Conservation (phyloP, 2,329 filamentous ascomycete species). For the Aureobasidium vineae region DNA sequence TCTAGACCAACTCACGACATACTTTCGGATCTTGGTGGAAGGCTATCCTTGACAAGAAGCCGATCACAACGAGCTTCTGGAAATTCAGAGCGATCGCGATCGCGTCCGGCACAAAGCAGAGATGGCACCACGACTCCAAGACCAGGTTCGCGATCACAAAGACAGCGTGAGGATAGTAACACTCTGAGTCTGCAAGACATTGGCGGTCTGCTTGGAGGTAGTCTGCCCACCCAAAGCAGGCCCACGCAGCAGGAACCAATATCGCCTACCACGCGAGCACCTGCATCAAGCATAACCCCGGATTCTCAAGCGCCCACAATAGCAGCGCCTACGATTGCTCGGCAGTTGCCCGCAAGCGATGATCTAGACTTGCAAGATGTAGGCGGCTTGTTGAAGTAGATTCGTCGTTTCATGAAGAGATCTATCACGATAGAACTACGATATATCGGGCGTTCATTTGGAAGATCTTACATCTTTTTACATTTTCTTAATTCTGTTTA, state of each 20-base stretch:
- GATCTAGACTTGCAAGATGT: conserved; percentile 37
- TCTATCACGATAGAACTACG: not conserved
- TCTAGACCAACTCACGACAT: conserved; percentile 28
- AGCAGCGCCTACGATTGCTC: not conserved
- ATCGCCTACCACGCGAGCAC: not conserved
- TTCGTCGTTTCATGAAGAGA: not conserved
- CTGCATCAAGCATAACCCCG: conserved; percentile 5
- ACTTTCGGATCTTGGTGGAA: not conserved
- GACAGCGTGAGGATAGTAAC: not conserved
- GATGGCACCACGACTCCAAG: not conserved
- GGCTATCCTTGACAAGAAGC: not conserved
- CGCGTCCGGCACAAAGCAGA: not conserved
- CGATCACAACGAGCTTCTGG: not conserved
- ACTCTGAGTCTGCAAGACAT: not conserved
- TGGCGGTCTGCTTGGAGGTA: not conserved
- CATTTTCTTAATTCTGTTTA: not conserved
- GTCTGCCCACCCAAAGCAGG: not conserved
- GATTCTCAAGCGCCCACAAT: not conserved
- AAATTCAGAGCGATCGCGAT: conserved; percentile 3
- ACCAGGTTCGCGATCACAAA: not conserved
- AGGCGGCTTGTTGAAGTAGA: conserved; percentile 34
- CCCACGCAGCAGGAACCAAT: not conserved
- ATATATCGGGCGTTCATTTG: not conserved
- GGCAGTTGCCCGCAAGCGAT: conserved; percentile 35
- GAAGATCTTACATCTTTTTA: not conserved